Evolutionary conservation across 192 early-diverging fungal species (phyloP).

Genomic region (Backusella australiensis): DNA sequence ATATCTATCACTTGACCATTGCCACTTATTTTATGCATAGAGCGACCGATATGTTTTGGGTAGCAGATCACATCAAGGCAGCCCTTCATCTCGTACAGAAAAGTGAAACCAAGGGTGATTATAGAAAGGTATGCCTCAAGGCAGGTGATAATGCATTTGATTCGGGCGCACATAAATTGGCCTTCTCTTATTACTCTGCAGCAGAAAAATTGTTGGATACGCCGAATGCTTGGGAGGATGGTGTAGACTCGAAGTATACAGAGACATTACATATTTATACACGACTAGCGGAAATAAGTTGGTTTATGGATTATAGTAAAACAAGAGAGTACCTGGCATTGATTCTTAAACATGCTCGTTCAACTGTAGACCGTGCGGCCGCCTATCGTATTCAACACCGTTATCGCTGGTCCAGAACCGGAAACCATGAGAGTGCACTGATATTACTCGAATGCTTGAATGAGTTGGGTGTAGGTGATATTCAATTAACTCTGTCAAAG

Average conservation of each 20-base stretch:
- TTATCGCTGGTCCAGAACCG: constrained; percentile 11
- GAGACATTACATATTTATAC: constrained; percentile 34
- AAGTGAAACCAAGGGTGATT: constrained; percentile 16
- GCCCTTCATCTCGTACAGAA: constrained; percentile 21
- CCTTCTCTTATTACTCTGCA: constrained; percentile 24
- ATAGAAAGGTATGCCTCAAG: constrained; percentile 15
- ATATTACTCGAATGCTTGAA: constrained; percentile 25
- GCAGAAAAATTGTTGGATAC: constrained; percentile 15
- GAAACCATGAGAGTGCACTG: constrained; percentile 7
- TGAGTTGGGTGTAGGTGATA: constrained; percentile 26
- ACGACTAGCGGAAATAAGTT: constrained; percentile 26
- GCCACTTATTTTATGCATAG: constrained; percentile 22
- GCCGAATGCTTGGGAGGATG: constrained; percentile 23
- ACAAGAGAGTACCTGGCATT: constrained; percentile 14
- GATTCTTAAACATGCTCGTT: constrained; percentile 21
- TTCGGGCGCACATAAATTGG: constrained; percentile 26
- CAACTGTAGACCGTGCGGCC: constrained; percentile 25
- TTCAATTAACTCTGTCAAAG: constrained; percentile 5
- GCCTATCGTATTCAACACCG: constrained; percentile 33
- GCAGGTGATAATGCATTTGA: constrained; percentile 30
- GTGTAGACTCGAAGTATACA: constrained; percentile 21
- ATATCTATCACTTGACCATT: constrained; percentile 28
- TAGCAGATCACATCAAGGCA: constrained; percentile 31
- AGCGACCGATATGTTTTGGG: constrained; percentile 27
- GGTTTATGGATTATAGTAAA: constrained; percentile 25